These are phyloP conservation scores for Diphasiastrum complanatum DNA, from an alignment of 83 land plant genomes.

Conservation along the genomic window DNA sequence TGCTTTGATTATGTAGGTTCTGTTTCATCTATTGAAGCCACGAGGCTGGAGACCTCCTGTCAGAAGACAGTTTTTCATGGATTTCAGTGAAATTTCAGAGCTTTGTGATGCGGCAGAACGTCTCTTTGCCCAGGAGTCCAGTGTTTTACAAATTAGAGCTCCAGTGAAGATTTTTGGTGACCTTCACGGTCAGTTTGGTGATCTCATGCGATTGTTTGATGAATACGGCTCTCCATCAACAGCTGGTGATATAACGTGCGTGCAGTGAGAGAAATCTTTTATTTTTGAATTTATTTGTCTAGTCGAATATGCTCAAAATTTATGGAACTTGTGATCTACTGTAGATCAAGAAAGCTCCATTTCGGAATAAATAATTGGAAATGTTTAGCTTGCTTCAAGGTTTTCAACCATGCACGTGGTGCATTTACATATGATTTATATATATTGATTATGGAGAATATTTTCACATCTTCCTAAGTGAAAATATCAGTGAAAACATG, in stretches of 20 bases:
- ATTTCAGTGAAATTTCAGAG: constrained; percentile 82
- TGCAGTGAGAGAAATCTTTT: constrained; percentile 17
- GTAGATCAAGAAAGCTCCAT: no score
- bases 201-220: constrained; percentile 88
- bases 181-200: constrained; percentile 92
- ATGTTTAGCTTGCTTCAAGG: no score
- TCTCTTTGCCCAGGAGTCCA: constrained; percentile 67
- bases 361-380: no score
- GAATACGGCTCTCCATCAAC: constrained; percentile 94
- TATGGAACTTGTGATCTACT: no score
- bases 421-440: no score
- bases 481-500: no score
- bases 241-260: constrained; percentile 89
- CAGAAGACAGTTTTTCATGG: constrained; percentile 74
- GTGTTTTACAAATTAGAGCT: constrained; percentile 71
- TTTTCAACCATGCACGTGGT: no score
- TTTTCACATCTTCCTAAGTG: no score
- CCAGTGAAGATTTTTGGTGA: constrained; percentile 91
- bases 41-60: constrained; percentile 98
- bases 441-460: no score
- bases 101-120: constrained; percentile 76
- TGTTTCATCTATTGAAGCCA: constrained; percentile 71
- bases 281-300: no score
- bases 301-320: no score
- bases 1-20: constrained; percentile 39